These are phyloP conservation scores for Leccinum disarticulatum DNA, from an alignment of 768 basidiomycete genomes.

Conservation along the genomic window DNA sequence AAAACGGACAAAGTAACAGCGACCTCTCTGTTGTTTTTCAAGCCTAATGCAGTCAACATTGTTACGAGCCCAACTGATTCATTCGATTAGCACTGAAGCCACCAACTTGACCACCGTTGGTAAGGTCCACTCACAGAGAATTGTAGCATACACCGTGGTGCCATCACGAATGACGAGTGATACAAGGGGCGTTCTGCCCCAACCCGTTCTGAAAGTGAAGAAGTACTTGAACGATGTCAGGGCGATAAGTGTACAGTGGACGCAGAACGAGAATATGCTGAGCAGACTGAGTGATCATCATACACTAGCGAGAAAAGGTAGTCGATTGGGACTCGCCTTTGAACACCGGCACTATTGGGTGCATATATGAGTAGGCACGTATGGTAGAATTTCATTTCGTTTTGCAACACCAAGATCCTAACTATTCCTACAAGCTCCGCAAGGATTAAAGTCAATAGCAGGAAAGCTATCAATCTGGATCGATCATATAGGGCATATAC, in stretches of 20 bases:
- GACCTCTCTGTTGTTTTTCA: slow-evolving; percentile 1
- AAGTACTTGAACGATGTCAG: slow-evolving; percentile 23
- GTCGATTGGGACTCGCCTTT: slow-evolving; percentile 11
- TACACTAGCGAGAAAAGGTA: neutral
- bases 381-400: neutral
- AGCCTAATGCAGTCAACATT: neutral
- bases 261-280: slow-evolving; percentile 17
- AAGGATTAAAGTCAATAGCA: slow-evolving; percentile 8
- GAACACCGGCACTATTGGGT: neutral
- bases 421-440: slow-evolving; percentile 4
- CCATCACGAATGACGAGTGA: slow-evolving; percentile 23
- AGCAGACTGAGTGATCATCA: neutral
- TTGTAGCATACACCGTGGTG: slow-evolving; percentile 9
- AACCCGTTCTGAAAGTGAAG: slow-evolving; percentile 12
- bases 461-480: slow-evolving; percentile 10
- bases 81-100: neutral
- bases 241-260: slow-evolving; percentile 16
- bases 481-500: slow-evolving; percentile 23
- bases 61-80: slow-evolving; percentile 3
- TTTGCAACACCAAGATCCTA: slow-evolving; percentile 1
- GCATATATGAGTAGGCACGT: slow-evolving; percentile 10
- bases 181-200: slow-evolving; percentile 21
- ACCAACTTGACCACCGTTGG: neutral
- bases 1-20: slow-evolving; percentile 14
- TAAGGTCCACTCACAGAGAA: slow-evolving; percentile 8